Base-by-base conservation (phyloP, 768 basidiomycete species). In the Obba rivulosa region DNA sequence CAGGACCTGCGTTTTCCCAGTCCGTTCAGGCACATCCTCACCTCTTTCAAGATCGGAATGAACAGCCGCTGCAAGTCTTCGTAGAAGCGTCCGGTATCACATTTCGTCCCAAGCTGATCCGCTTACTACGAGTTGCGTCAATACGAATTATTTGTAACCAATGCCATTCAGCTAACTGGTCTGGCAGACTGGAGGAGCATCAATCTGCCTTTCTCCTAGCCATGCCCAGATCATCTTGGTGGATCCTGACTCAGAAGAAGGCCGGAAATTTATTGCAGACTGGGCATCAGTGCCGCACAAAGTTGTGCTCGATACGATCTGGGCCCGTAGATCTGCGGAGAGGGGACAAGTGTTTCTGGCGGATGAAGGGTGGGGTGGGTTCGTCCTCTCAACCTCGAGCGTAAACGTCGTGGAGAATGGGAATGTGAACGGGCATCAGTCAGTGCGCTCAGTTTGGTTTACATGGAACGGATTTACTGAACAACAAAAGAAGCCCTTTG, bases 161-260 rank as follows among this genome's bases (percentile, higher is more conserved):
- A 16, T 9, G 4, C 2, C 22, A 16, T 2, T 16, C 17, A 45
- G 31, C 36, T 44, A 24, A 43, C 45, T 48, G 50, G 20, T 39
- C 24, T 28, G 47, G 25, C 53, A 85, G 84, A 72, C 66, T 61
- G 67, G 74, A 13, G 84, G 84, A 25, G 85, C 80, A 3, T 48
- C 63, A 16, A 75, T 82, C 40, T 71, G 69, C 49, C 70, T 67
- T 43, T 74, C 77, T 49, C 74, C 79, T 8, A 73, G 68, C 40
- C 69, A 75, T 43, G 77, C 85, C 0, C 64, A 72, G 17, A 66
- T 86, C 21, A 77, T 86, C 39, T 65, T 88, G 4, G 80, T 87
- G 7, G 77, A 85, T 52, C 62, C 76, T 1, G 63, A 66, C 16
- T 71, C 77, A 0, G 58, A 67, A n/a, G 71, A 75, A 36, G 83